phyloP scores from a whole-genome alignment of 169 alveolate genomes.

The Plasmodium fragile region DNA sequence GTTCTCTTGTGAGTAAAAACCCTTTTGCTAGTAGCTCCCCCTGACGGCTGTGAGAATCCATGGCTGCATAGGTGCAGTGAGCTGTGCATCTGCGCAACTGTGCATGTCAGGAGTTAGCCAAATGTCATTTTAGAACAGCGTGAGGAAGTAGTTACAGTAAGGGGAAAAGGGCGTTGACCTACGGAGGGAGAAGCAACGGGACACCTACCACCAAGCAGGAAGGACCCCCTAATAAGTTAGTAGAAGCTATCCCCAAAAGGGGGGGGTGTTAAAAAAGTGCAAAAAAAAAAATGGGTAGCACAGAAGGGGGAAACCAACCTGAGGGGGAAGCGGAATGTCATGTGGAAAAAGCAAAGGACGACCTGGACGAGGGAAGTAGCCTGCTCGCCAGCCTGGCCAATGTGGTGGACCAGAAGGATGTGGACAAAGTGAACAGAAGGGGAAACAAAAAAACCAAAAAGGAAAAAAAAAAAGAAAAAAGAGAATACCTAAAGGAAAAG shows the following conservation, averaged over 20 bases:
- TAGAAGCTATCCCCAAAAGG: background rate
- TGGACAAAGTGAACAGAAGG: constrained; percentile 5
- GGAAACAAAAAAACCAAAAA: constrained; percentile 42
- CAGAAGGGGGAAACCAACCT: background rate
- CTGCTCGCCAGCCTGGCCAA: constrained; percentile 20
- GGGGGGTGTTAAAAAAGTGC: background rate
- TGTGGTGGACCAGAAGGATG: constrained; percentile 39
- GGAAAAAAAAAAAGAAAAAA: constrained; percentile 51
- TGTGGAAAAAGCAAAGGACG: background rate
- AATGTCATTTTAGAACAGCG: background rate
- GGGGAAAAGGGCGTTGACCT: background rate
- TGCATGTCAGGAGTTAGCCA: background rate
- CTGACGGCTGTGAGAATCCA: background rate
- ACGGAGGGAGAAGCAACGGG: background rate
- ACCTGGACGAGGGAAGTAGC: constrained; percentile 2
- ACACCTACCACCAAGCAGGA: background rate
- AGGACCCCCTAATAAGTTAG: background rate
- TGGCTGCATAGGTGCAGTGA: background rate
- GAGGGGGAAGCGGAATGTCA: background rate
- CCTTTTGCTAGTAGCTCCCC: background rate
- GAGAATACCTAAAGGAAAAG: constrained; percentile 56
- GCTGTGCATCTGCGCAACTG: background rate
- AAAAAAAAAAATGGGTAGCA: background rate
- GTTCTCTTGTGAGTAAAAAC: background rate
- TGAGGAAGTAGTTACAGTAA: background rate